Base-by-base conservation (phyloP, 305 asterid genomes). In the Fraxinus sp. region DNA sequence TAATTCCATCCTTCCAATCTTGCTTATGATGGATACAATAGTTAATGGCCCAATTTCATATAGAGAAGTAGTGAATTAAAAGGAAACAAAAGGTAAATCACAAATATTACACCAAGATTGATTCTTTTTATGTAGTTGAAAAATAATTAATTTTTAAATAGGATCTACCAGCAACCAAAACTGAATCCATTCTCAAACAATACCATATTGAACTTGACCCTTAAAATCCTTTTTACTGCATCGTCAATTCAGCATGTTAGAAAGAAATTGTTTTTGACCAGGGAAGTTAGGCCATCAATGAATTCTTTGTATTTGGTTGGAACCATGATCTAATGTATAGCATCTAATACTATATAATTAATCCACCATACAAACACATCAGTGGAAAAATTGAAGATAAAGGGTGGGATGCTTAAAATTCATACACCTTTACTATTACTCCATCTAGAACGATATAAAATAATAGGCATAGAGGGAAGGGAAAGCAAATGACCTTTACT, bases 161-260 rank as follows among this genome's bases (percentile, higher is more conserved):
- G 35, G 35, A 32, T 32, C 35, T 32, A 32, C 35, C 4, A 32
- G 35, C 35, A 32, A 32, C 35, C 35, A 32, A 32, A 32, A 32
- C 5, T 32, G 35, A 32, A 32, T 32, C 35, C 35, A 33, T 84
- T 81, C 80, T 91, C 93, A 37, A 91, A 91, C 6, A 90, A 85
- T 14, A 93, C 93, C 92, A 91, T 87, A 13, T 64, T 82, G 59
- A 90, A 91, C 87, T 91, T 91, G 24, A 91, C 91, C 72, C 93
- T 84, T 16, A 91, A 84, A 37, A 91, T 90, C 62, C 94, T 85
- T 80, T 82, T 83, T 24, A 91, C 93, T 24, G 93, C 94, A 76
- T 91, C 93, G 7, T 91, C 86, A 13, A 91, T 90, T 62, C 94
- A 87, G 14, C 86, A 81, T 86, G 87, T 88, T 4, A 88, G 89